A percentile compares a stretch with the other conserved stretches of the same genome.
These are phyloP conservation scores for Trichosporon coremiiforme DNA, from an alignment of 1,284 basidiomycete species.

Conservation along the genomic window DNA sequence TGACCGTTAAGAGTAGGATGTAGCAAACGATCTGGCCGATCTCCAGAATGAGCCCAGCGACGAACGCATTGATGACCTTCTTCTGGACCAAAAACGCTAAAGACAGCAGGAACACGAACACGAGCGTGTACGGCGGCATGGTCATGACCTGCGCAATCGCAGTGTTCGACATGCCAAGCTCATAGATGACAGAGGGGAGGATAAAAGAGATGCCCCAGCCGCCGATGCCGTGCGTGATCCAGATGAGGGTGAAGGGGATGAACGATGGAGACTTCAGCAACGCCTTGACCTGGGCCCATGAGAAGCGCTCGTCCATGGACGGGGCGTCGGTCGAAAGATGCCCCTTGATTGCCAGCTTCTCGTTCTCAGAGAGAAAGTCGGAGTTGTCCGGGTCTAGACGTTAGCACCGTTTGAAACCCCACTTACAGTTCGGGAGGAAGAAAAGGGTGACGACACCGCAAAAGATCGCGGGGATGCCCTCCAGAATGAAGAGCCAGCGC, in stretches of 20 bases:
- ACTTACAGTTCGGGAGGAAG: constrained; percentile 57
- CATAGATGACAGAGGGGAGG: constrained; percentile 26
- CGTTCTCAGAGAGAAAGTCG: constrained; percentile 17
- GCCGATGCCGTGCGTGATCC: constrained; percentile 29
- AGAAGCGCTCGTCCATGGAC: not conserved
- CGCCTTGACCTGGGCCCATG: constrained; percentile 8
- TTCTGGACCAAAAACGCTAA: constrained; percentile 21
- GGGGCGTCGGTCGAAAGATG: constrained; percentile 24
- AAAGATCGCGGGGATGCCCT: constrained; percentile 59
- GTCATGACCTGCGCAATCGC: constrained; percentile 28
- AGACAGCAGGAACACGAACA: constrained; percentile 25
- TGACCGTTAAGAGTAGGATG: constrained; percentile 22
- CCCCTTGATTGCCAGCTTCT: constrained; percentile 6
- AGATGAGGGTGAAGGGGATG: constrained; percentile 22
- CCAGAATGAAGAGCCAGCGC: constrained; percentile 59
- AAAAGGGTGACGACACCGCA: constrained; percentile 56
- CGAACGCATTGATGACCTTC: constrained; percentile 5
- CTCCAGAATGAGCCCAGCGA: constrained; percentile 17
- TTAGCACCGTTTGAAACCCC: not conserved
- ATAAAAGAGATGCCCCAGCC: constrained; percentile 28
- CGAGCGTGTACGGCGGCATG: constrained; percentile 29
- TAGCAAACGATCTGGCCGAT: constrained; percentile 23
- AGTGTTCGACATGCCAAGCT: constrained; percentile 22
- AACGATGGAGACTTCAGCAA: constrained; percentile 19
- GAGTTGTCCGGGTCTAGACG: constrained; percentile 21